Evolutionary conservation across 257 asterid species (phyloP).

Genomic region (Solanum boliviense): DNA sequence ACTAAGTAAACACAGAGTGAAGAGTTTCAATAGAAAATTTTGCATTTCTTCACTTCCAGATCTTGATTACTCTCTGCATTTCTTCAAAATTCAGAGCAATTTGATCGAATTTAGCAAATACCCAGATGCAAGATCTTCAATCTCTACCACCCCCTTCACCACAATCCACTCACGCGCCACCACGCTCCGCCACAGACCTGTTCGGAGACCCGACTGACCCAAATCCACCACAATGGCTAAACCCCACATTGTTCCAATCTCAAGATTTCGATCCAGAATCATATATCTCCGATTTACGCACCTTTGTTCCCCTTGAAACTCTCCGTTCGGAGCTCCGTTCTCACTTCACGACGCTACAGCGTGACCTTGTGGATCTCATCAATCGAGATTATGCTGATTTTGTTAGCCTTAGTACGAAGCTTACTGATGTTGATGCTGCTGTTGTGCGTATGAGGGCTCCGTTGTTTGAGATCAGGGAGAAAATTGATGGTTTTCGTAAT

Average conservation of each 20-base stretch:
- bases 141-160: slow-evolving; percentile 11
- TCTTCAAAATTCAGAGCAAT: background rate
- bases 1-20: background rate
- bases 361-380: slow-evolving; percentile 82
- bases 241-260: slow-evolving; percentile 60
- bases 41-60: background rate
- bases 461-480: slow-evolving; percentile 74
- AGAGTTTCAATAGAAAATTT: background rate
- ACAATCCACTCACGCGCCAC: slow-evolving; percentile 13
- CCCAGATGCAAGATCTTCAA: slow-evolving; percentile 37
- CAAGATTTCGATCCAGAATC: slow-evolving; percentile 74
- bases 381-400: slow-evolving; percentile 88
- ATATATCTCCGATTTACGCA: slow-evolving; percentile 87
- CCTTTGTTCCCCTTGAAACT: slow-evolving; percentile 91
- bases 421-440: slow-evolving; percentile 75
- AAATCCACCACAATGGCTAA: slow-evolving; percentile 74
- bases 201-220: slow-evolving; percentile 87
- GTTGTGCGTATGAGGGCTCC: slow-evolving; percentile 99
- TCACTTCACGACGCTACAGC: slow-evolving; percentile 54
- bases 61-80: background rate
- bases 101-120: background rate
- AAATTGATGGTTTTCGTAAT: slow-evolving; percentile 56
- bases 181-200: slow-evolving; percentile 71
- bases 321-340: slow-evolving; percentile 80
- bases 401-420: slow-evolving; percentile 89